Evolutionary conservation across 352 stramenopile genomes (phyloP).

Genomic region (Thraustochytrium sp.): DNA sequence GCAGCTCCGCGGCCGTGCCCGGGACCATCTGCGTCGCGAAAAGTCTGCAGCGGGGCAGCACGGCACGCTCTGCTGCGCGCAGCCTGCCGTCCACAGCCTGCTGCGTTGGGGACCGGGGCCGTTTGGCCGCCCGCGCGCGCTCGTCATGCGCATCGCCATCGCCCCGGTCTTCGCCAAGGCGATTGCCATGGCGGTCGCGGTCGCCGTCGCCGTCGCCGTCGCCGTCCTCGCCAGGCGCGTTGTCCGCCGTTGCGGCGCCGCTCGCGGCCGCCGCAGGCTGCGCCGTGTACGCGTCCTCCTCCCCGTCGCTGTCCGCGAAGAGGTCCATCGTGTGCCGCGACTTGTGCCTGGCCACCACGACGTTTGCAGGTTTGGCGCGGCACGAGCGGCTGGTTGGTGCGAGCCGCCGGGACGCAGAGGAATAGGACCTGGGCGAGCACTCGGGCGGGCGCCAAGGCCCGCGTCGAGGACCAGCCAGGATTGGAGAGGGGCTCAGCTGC

Average conservation of each 20-base stretch:
- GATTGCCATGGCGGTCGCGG: neutral
- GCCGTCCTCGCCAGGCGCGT: neutral
- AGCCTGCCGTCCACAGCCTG: neutral
- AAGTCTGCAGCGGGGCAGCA: neutral
- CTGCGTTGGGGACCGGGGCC: no score
- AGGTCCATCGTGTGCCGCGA: constrained; percentile 26
- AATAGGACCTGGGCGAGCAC: no score
- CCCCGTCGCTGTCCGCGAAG: neutral
- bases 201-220: neutral
- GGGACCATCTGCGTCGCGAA: neutral
- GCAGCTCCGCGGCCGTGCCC: neutral
- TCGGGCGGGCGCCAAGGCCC: no score
- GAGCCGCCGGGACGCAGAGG: no score
- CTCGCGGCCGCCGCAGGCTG: neutral
- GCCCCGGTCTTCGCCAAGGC: neutral
- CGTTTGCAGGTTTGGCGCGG: no score
- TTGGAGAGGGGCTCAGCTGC: no score
- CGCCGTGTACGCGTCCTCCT: neutral
- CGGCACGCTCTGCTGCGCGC: neutral
- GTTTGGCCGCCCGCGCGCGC: no score
- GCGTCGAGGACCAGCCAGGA: no score
- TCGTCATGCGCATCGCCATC: neutral
- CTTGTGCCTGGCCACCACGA: no score
- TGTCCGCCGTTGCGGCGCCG: neutral
- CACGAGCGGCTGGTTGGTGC: no score